A percentile compares a stretch with the other conserved stretches of the same genome.
Conservation (phyloP, 2,329 filamentous ascomycete species). For the Pseudogymnoascus verrucosus region DNA sequence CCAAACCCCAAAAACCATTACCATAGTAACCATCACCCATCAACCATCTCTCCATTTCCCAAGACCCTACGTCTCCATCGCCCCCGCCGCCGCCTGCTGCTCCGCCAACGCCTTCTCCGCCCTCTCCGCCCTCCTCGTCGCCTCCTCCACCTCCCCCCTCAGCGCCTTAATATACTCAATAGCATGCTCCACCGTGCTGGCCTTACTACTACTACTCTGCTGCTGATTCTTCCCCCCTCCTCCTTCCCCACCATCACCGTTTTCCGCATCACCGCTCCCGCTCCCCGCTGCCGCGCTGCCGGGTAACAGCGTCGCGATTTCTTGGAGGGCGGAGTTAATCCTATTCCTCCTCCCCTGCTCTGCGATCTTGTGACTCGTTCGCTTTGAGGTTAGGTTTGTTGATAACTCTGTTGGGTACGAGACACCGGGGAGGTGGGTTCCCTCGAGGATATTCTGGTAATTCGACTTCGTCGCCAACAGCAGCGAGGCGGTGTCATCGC, state of each 20-base stretch:
- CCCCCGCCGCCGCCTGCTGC: not conserved
- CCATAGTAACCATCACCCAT: not conserved
- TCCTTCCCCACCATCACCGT: constrained; percentile 41
- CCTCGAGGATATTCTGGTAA: constrained; percentile 94
- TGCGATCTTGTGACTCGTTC: constrained; percentile 95
- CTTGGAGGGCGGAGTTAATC: constrained; percentile 87
- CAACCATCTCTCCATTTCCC: not conserved
- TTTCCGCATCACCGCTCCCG: constrained; percentile 33
- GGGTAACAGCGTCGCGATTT: constrained; percentile 84
- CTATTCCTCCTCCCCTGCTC: constrained; percentile 92
- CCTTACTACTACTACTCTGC: constrained; percentile 72
- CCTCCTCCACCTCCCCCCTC: constrained; percentile 62
- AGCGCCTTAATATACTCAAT: constrained; percentile 91
- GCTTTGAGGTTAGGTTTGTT: constrained; percentile 89
- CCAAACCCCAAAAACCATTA: not conserved
- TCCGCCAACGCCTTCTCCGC: constrained; percentile 22
- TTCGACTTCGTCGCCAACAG: constrained; percentile 92
- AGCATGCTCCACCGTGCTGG: constrained; percentile 92
- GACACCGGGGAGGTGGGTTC: constrained; percentile 81
- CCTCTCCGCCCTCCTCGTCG: constrained; percentile 48
- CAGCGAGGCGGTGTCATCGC: constrained; percentile 56
- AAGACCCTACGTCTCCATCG: not conserved
- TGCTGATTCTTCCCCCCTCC: constrained; percentile 31
- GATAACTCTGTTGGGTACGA: constrained; percentile 86
- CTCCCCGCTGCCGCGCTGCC: constrained; percentile 28